A percentile compares a stretch with the other conserved stretches of the same genome.
These are phyloP conservation scores for Tausonia pullulans DNA, from an alignment of 1,284 basidiomycete genomes.

Conservation along the genomic window DNA sequence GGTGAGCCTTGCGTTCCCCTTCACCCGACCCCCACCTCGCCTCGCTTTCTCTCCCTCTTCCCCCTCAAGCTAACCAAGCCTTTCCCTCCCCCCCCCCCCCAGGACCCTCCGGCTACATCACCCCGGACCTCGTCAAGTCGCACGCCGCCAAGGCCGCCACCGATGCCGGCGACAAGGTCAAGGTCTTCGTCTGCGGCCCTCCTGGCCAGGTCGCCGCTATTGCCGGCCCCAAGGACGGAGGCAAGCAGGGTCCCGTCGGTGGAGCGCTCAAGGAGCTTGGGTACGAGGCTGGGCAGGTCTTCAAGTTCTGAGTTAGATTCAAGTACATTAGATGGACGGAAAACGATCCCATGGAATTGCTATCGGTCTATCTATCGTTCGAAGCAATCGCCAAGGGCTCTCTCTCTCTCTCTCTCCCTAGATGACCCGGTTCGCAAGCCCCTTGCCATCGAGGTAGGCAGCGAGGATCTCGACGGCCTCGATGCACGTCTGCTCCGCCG, in stretches of 20 bases:
- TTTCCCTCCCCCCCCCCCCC: constrained; percentile 1
- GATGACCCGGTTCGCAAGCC: constrained; percentile 24
- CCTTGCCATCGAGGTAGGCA: constrained; percentile 28
- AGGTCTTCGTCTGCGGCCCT: constrained; percentile 88
- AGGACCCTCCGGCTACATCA: constrained; percentile 62
- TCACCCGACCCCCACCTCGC: neutral
- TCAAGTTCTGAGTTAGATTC: constrained; percentile 35
- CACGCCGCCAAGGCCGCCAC: constrained; percentile 51
- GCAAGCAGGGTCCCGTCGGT: constrained; percentile 70
- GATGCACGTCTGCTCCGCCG: constrained; percentile 24
- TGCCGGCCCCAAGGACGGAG: constrained; percentile 46
- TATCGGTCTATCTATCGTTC: neutral
- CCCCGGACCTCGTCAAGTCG: constrained; percentile 56
- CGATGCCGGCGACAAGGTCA: constrained; percentile 62
- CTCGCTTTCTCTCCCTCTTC: neutral
- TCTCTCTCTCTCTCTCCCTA: constrained; percentile 1
- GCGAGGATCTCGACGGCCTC: constrained; percentile 24
- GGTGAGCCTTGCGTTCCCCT: constrained; percentile 38
- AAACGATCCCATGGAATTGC: neutral
- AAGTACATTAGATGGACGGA: constrained; percentile 3
- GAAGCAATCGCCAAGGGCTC: neutral
- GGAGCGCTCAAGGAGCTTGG: constrained; percentile 79
- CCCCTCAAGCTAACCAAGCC: neutral
- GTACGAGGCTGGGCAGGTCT: constrained; percentile 43
- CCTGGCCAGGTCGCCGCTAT: constrained; percentile 70